Conservation (phyloP, 306 rosid genomes). For the Mimosa pudica region DNA sequence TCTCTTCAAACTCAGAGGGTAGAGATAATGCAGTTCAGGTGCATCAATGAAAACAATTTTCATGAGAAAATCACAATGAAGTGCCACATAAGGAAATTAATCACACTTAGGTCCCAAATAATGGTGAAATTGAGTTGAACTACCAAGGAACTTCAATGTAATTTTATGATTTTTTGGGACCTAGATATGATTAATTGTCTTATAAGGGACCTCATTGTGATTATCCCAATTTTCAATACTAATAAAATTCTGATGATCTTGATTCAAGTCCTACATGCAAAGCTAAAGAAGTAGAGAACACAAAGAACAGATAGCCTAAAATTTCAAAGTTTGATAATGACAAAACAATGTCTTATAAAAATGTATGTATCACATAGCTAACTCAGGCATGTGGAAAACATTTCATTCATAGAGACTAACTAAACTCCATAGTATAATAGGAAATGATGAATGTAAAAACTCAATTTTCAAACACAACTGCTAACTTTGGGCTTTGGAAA, state of each 20-base stretch:
- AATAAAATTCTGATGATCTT: constrained; percentile 15
- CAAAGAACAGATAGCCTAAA: constrained; percentile 9
- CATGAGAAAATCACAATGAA: too few relatives aligned
- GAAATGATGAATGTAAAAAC: constrained; percentile 3
- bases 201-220: too few relatives aligned
- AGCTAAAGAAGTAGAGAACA: neutral
- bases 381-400: neutral
- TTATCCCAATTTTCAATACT: neutral
- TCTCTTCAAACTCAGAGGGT: constrained; percentile 25
- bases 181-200: too few relatives aligned
- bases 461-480: constrained; percentile 21
- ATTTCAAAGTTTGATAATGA: constrained; percentile 23
- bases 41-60: constrained; percentile 16
- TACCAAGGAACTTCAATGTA: too few relatives aligned
- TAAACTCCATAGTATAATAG: neutral
- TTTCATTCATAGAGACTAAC: neutral
- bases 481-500: constrained; percentile 11
- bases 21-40: constrained; percentile 26
- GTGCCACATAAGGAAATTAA: too few relatives aligned
- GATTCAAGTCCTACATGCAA: constrained; percentile 11
- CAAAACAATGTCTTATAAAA: constrained; percentile 13
- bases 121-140: too few relatives aligned
- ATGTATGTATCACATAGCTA: constrained; percentile 5
- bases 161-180: too few relatives aligned
- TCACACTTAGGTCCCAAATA: too few relatives aligned